Conservation (phyloP, 2,329 filamentous ascomycete genomes). For the Gremmenia infestans region DNA sequence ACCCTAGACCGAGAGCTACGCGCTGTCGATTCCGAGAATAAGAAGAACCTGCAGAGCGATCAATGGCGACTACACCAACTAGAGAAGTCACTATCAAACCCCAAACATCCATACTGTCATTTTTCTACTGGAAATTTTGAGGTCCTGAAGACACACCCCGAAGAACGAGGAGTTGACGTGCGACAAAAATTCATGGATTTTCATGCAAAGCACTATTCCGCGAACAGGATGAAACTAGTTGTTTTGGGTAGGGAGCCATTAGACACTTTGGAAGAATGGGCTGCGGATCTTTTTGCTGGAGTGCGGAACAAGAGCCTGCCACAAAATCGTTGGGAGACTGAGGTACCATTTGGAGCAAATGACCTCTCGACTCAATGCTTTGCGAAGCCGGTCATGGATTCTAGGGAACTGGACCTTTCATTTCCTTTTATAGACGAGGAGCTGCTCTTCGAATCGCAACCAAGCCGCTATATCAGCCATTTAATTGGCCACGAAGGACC, state of each 20-base stretch:
- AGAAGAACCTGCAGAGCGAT: conserved; percentile 74
- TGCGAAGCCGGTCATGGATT: conserved; percentile 69
- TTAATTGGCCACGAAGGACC: conserved; percentile 71
- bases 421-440: conserved; percentile 70
- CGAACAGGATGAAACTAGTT: conserved; percentile 70
- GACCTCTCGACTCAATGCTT: conserved; percentile 62
- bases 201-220: conserved; percentile 67
- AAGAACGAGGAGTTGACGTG: conserved; percentile 62
- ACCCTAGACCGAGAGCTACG: conserved; percentile 66
- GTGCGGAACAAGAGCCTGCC: conserved; percentile 64
- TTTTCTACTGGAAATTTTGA: conserved; percentile 71
- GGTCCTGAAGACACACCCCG: conserved; percentile 63
- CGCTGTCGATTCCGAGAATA: conserved; percentile 74
- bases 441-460: conserved; percentile 60
- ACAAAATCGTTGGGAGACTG: conserved; percentile 60
- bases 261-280: conserved; percentile 64
- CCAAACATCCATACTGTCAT: conserved; percentile 65
- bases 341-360: conserved; percentile 53
- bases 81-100: conserved; percentile 64
- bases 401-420: conserved; percentile 58
- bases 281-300: conserved; percentile 61
- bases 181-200: conserved; percentile 69
- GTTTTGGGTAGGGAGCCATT: conserved; percentile 62
- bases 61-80: conserved; percentile 67
- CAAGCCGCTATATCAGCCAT: conserved; percentile 65